These are phyloP conservation scores for Ogataea chonburiensis DNA, from an alignment of 805 yeast genomes.

Conservation along the genomic window DNA sequence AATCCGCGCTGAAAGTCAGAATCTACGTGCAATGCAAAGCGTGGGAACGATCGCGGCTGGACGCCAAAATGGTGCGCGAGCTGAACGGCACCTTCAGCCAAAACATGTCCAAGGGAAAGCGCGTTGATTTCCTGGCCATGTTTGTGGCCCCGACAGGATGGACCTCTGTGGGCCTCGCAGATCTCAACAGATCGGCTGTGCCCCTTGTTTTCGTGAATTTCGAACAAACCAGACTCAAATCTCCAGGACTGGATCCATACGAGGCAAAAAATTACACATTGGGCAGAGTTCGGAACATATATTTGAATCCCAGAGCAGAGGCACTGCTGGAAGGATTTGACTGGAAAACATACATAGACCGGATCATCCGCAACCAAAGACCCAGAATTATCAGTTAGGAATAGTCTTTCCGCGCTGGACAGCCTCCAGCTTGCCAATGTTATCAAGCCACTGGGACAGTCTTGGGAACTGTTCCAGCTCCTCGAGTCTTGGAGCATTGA, in stretches of 20 bases:
- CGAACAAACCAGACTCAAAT: slow-evolving; percentile 32
- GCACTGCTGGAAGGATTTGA: slow-evolving; percentile 37
- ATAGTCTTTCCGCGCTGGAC: slow-evolving; percentile 33
- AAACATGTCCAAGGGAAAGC: slow-evolving; percentile 16
- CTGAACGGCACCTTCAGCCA: slow-evolving; percentile 49
- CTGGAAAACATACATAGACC: slow-evolving; percentile 29
- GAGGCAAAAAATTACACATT: slow-evolving; percentile 38
- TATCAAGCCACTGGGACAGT: slow-evolving; percentile 41
- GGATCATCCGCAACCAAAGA: slow-evolving; percentile 12
- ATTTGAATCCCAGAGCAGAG: slow-evolving; percentile 39
- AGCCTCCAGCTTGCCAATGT: slow-evolving; percentile 34
- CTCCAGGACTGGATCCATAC: slow-evolving; percentile 30
- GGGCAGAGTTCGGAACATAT: slow-evolving; percentile 37
- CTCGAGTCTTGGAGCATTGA: slow-evolving; percentile 27
- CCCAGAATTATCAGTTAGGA: slow-evolving; percentile 10
- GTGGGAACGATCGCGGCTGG: slow-evolving; percentile 39
- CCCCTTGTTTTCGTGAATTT: slow-evolving; percentile 47
- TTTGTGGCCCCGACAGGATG: slow-evolving; percentile 47
- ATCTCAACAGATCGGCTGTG: slow-evolving; percentile 43
- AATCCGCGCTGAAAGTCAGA: slow-evolving; percentile 32
- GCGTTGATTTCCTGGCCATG: slow-evolving; percentile 34
- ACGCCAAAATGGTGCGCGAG: slow-evolving; percentile 50
- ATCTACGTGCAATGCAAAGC: slow-evolving; percentile 58
- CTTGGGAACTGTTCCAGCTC: slow-evolving; percentile 41
- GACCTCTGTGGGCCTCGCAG: slow-evolving; percentile 46